Evolutionary conservation across 768 basidiomycete species (phyloP).

Genomic region (Nidularia pulvinata): DNA sequence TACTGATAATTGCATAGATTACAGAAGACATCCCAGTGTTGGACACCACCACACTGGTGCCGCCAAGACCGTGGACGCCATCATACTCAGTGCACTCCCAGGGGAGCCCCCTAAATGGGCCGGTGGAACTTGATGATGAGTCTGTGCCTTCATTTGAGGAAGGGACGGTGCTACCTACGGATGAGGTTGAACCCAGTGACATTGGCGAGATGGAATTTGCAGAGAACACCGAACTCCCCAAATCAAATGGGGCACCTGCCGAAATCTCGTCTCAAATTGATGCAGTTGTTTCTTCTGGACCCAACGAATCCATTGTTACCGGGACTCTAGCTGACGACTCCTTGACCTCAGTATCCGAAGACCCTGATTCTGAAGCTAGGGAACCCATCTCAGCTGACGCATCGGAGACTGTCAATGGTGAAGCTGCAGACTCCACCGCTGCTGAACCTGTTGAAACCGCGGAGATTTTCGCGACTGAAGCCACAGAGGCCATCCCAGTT

Average conservation of each 20-base stretch:
- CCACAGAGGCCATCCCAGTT: too few relatives aligned
- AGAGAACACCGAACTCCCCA: background rate
- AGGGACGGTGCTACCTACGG: background rate
- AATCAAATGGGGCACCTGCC: background rate
- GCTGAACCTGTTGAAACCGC: too few relatives aligned
- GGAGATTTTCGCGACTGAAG: too few relatives aligned
- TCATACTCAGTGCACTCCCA: constrained; percentile 41
- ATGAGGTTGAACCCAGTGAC: background rate
- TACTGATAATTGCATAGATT: background rate
- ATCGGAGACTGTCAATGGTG: too few relatives aligned
- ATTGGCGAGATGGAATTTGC: background rate
- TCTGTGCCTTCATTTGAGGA: background rate
- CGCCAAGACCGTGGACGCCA: constrained; percentile 33
- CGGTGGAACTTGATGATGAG: constrained; percentile 4
- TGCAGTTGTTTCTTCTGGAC: background rate
- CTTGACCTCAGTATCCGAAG: background rate
- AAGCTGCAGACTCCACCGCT: too few relatives aligned
- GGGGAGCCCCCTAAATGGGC: constrained; percentile 21
- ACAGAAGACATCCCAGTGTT: too few relatives aligned
- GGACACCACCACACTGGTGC: constrained; percentile 5
- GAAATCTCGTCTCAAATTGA: background rate
- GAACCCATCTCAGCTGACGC: too few relatives aligned
- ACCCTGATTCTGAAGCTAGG: too few relatives aligned
- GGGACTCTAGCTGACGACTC: background rate
- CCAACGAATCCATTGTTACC: background rate